Percentiles rank a stretch among this genome's conserved stretches.
phyloP scores from a whole-genome alignment of 1,139 yeast genomes.

The Yamadazyma diospyri region DNA sequence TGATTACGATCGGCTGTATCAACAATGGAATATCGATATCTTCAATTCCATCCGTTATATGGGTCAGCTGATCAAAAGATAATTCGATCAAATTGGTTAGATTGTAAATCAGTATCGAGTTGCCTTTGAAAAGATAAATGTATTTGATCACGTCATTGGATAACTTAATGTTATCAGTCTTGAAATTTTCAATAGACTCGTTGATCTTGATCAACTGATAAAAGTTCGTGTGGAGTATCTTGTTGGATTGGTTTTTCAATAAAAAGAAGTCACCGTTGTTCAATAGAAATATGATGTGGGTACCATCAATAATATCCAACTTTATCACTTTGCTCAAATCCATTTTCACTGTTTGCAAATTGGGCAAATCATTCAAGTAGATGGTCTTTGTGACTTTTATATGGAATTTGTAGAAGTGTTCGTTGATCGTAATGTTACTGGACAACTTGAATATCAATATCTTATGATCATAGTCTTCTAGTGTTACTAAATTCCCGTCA shows the following conservation, averaged over 20 bases:
- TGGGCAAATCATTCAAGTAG: constrained; percentile 28
- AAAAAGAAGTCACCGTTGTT: constrained; percentile 38
- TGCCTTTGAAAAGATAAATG: constrained; percentile 30
- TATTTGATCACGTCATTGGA: constrained; percentile 15
- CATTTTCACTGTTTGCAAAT: constrained; percentile 18
- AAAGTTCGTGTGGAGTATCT: constrained; percentile 23
- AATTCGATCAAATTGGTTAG: constrained; percentile 27
- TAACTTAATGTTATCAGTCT: constrained; percentile 22
- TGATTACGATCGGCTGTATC: constrained; percentile 25
- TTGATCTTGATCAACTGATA: constrained; percentile 36
- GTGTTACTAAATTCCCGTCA: constrained; percentile 21
- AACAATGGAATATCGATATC: constrained; percentile 17
- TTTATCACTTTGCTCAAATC: constrained; percentile 23
- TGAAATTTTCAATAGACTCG: constrained; percentile 30
- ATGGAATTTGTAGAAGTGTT: constrained; percentile 27
- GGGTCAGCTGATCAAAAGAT: constrained; percentile 18
- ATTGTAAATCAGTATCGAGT: constrained; percentile 28
- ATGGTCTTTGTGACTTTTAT: constrained; percentile 35
- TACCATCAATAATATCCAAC: constrained; percentile 25
- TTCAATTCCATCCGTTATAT: constrained; percentile 22
- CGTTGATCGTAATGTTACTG: constrained; percentile 13
- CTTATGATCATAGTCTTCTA: constrained; percentile 30
- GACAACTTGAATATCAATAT: constrained; percentile 30
- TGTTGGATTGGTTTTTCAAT: constrained; percentile 30
- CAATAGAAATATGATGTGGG: constrained; percentile 30